phyloP scores from a whole-genome alignment of 1,284 basidiomycete genomes.

The Malassezia slooffiae region DNA sequence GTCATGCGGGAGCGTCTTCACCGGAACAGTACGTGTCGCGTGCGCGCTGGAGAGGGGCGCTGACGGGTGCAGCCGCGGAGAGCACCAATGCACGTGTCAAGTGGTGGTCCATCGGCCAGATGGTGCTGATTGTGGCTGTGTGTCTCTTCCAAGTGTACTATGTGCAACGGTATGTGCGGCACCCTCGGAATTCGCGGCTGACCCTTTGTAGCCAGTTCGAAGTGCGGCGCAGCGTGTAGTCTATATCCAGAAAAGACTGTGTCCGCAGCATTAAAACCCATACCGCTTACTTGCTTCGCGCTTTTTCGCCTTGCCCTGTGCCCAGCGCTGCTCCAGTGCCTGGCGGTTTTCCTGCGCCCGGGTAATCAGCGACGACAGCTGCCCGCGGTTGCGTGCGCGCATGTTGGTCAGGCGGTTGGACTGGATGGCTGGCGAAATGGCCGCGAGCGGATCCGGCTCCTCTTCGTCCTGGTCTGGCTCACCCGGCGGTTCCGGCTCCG shows the following conservation, averaged over 20 bases:
- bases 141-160: slow-evolving; percentile 98
- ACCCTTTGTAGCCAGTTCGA: slow-evolving; percentile 17
- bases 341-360: slow-evolving; percentile 30
- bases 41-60: too few species aligned
- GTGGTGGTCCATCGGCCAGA: slow-evolving; percentile 95
- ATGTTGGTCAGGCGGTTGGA: slow-evolving; percentile 21
- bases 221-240: slow-evolving; percentile 11
- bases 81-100: slow-evolving; percentile 77
- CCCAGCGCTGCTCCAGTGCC: slow-evolving; percentile 34
- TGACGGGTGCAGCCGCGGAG: slow-evolving; percentile 48
- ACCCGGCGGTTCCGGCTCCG: slow-evolving; percentile 14
- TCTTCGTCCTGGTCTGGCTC: slow-evolving; percentile 16
- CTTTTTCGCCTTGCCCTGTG: slow-evolving; percentile 17
- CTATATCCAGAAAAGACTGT: background rate
- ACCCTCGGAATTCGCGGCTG: background rate
- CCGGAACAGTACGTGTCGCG: slow-evolving; percentile 59
- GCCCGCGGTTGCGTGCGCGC: slow-evolving; percentile 29
- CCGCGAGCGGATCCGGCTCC: slow-evolving; percentile 18
- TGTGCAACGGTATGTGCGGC: slow-evolving; percentile 58
- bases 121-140: slow-evolving; percentile 71
- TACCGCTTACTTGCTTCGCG: slow-evolving; percentile 18
- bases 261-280: slow-evolving; percentile 17
- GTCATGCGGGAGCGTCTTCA: slow-evolving; percentile 85
- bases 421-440: slow-evolving; percentile 16
- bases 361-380: slow-evolving; percentile 32